These are phyloP conservation scores for Peronosclerospora sorghi DNA, from an alignment of 352 stramenopile genomes.

Conservation along the genomic window DNA sequence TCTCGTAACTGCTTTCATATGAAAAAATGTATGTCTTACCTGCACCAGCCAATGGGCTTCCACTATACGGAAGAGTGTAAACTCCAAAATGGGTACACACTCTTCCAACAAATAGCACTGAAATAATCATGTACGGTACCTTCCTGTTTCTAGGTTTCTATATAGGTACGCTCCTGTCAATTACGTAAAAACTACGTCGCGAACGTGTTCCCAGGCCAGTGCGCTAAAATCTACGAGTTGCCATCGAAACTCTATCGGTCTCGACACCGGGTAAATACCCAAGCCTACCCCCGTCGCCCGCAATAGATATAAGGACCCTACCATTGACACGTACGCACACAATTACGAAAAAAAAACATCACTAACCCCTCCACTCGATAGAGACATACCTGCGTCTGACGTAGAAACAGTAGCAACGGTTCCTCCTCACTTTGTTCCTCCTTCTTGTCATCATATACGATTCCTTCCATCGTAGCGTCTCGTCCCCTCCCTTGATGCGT, in stretches of 20 bases:
- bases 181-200: too few species aligned
- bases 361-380: too few species aligned
- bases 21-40: too few species aligned
- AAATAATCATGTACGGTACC: too few species aligned
- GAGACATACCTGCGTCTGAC: slow-evolving; percentile 31
- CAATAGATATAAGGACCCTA: slow-evolving; percentile 58
- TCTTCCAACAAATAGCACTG: too few species aligned
- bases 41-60: too few species aligned
- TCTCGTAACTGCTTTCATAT: too few species aligned
- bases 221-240: slow-evolving; percentile 38
- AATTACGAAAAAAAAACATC: background rate
- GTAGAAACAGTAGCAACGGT: slow-evolving; percentile 43
- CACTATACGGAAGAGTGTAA: too few species aligned
- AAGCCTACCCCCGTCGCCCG: slow-evolving; percentile 41
- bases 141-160: too few species aligned
- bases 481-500: slow-evolving; percentile 18
- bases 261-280: slow-evolving; percentile 16
- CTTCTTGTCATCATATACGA: slow-evolving; percentile 12
- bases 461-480: slow-evolving; percentile 15
- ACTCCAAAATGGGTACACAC: too few species aligned
- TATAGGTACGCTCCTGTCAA: too few species aligned
- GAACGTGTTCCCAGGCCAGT: slow-evolving; percentile 16
- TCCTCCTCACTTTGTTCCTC: background rate
- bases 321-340: too few species aligned
- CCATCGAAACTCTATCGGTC: slow-evolving; percentile 54